Conservation (phyloP, 768 basidiomycete species). For the Tylopilus intermedius region DNA sequence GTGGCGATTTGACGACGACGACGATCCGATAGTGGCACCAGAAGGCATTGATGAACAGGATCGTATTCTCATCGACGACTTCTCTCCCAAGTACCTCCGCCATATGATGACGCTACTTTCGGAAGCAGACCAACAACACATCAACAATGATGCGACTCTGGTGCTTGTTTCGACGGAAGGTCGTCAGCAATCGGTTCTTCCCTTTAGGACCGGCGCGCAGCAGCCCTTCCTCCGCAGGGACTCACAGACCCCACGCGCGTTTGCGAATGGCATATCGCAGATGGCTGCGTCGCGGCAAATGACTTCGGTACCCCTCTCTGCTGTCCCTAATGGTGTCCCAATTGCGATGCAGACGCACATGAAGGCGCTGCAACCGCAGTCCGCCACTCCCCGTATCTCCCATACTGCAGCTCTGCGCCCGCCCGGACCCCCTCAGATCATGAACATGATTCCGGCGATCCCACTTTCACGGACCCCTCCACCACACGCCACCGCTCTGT, state of each 20-base stretch:
- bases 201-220: conserved; percentile 39
- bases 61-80: conserved; percentile 68
- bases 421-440: conserved; percentile 35
- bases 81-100: conserved; percentile 52
- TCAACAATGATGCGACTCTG: conserved; percentile 50
- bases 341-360: conserved; percentile 57
- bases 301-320: conserved; percentile 18
- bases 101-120: conserved; percentile 52
- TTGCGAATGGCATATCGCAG: conserved; percentile 26
- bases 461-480: conserved; percentile 33
- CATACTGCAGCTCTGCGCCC: conserved; percentile 35
- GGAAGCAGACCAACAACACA: conserved; percentile 48
- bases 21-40: conserved; percentile 49
- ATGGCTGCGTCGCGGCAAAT: conserved; percentile 21
- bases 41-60: conserved; percentile 66
- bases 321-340: conserved; percentile 42
- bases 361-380: conserved; percentile 56
- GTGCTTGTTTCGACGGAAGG: conserved; percentile 43
- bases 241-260: conserved; percentile 18
- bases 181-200: conserved; percentile 44
- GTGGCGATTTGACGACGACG: conserved; percentile 70
- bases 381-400: conserved; percentile 50
- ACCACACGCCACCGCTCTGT: conserved; percentile 25
- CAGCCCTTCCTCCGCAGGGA: conserved; percentile 27
- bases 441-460: conserved; percentile 29